phyloP scores from a whole-genome alignment of 1,284 basidiomycete species.

The Somion occarium region DNA sequence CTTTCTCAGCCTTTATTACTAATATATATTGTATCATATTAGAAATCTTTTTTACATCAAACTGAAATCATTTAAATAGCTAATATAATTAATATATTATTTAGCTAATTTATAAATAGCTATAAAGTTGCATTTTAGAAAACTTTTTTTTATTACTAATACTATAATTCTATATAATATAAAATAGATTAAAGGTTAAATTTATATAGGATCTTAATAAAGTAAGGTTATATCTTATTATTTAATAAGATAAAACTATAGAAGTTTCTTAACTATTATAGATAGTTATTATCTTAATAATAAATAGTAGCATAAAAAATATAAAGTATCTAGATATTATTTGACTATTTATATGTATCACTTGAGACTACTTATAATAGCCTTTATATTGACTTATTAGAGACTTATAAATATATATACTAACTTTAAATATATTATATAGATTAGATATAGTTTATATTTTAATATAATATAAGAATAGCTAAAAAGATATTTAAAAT shows the following conservation, averaged over 20 bases:
- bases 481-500: constrained; percentile 27
- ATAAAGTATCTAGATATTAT: constrained; percentile 35
- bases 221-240: constrained; percentile 28
- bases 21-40: too few species aligned
- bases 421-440: constrained; percentile 28
- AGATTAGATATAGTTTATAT: constrained; percentile 35
- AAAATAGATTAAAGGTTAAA: constrained; percentile 26
- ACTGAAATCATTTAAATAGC: constrained; percentile 39
- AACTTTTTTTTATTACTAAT: constrained; percentile 39
- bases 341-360: constrained; percentile 35
- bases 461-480: constrained; percentile 23
- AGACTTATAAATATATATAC: constrained; percentile 25
- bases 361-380: constrained; percentile 26
- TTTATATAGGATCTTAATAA: constrained; percentile 39
- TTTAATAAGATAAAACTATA: constrained; percentile 11
- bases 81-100: constrained; percentile 44
- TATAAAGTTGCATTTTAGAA: constrained; percentile 28
- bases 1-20: too few species aligned
- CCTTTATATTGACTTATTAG: constrained; percentile 24
- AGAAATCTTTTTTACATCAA: constrained; percentile 28
- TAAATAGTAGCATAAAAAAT: constrained; percentile 46
- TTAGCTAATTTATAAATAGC: constrained; percentile 31
- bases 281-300: constrained; percentile 31
- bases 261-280: constrained; percentile 21
- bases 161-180: constrained; percentile 38